Conservation (phyloP, 2,329 filamentous ascomycete species). For the Lasiodiplodia hormozganensis region DNA sequence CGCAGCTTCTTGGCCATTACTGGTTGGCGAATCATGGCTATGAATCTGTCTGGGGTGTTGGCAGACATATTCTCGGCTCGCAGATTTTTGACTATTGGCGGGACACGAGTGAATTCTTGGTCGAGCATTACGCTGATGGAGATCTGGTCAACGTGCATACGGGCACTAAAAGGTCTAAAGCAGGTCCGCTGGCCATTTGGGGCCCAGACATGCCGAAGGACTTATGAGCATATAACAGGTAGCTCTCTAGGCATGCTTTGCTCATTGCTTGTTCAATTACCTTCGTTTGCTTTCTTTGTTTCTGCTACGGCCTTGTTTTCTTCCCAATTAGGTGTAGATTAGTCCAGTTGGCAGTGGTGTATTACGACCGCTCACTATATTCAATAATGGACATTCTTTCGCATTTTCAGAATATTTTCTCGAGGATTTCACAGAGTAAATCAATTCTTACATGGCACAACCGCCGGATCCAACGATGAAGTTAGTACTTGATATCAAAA, state of each 20-base stretch:
- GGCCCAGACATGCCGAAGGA: constrained; percentile 46
- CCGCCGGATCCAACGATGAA: neutral
- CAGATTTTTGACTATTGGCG: constrained; percentile 79
- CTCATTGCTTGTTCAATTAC: too few relatives aligned
- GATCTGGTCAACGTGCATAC: constrained; percentile 68
- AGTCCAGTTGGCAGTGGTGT: too few relatives aligned
- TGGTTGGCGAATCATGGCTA: constrained; percentile 70
- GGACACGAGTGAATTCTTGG: constrained; percentile 67
- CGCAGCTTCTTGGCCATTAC: constrained; percentile 72
- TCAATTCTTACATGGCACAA: neutral
- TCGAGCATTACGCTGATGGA: constrained; percentile 76
- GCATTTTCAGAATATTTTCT: neutral
- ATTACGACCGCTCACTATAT: too few relatives aligned
- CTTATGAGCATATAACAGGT: neutral
- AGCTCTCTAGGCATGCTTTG: too few relatives aligned
- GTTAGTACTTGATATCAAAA: neutral
- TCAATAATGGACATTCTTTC: too few relatives aligned
- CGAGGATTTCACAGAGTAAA: neutral
- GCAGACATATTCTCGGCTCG: constrained; percentile 71
- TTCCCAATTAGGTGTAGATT: too few relatives aligned
- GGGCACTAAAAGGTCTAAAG: constrained; percentile 52
- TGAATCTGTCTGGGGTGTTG: constrained; percentile 72
- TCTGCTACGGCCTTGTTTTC: too few relatives aligned
- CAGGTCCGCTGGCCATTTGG: constrained; percentile 52
- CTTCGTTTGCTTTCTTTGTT: too few relatives aligned